These are phyloP conservation scores for Barnettozyma botsteinii DNA, from an alignment of 805 yeast genomes.

Conservation along the genomic window DNA sequence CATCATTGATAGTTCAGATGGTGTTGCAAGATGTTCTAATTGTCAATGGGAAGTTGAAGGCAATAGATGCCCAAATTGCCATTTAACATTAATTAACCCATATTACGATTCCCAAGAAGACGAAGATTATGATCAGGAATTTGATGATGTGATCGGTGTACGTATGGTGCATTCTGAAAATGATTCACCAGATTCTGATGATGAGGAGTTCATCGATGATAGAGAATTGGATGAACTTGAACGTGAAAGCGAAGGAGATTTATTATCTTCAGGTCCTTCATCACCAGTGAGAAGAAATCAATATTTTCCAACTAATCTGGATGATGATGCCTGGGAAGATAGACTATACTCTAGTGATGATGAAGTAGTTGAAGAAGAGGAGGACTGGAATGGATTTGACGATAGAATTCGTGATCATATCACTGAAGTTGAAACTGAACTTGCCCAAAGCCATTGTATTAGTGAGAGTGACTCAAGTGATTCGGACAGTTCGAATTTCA, in stretches of 20 bases:
- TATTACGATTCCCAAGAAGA: constrained; percentile 1
- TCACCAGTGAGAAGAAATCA: constrained; percentile 15
- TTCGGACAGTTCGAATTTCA: not conserved
- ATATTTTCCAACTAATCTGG: constrained; percentile 3
- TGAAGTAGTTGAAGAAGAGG: constrained; percentile 1
- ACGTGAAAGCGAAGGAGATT: not conserved
- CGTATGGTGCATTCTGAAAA: not conserved
- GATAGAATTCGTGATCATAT: not conserved
- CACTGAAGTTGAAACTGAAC: not conserved
- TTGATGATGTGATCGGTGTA: too few species aligned
- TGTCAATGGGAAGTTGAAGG: constrained; percentile 82
- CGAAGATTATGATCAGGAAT: not conserved
- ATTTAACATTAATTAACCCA: constrained; percentile 39
- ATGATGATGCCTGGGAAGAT: constrained; percentile 5
- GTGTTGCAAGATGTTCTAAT: constrained; percentile 66
- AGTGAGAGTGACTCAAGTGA: not conserved
- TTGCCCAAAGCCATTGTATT: too few species aligned
- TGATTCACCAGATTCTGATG: constrained; percentile 4
- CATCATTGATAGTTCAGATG: constrained; percentile 57
- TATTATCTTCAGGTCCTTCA: constrained; percentile 9
- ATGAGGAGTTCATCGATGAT: constrained; percentile 19
- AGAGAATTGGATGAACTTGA: constrained; percentile 9
- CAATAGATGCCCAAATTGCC: constrained; percentile 62
- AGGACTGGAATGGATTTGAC: constrained; percentile 12
- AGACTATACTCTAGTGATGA: not conserved